These are phyloP conservation scores for Phytopythium oedochilum DNA, from an alignment of 352 stramenopile species.

Conservation along the genomic window DNA sequence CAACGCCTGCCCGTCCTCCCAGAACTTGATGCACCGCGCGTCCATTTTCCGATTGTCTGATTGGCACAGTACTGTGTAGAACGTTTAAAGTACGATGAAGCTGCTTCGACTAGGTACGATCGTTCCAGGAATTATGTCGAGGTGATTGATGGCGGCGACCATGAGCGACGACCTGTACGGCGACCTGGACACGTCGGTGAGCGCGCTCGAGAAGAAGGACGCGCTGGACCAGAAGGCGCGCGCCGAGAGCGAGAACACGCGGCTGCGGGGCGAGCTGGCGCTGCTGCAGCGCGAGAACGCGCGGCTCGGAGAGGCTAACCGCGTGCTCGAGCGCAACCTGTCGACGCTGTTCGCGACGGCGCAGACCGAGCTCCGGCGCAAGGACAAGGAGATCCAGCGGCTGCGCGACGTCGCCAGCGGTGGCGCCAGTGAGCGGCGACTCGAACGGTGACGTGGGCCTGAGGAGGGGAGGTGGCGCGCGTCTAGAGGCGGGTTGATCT, in stretches of 20 bases:
- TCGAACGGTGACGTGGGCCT: constrained; percentile 1
- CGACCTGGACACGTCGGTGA: constrained; percentile 77
- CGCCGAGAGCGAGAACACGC: constrained; percentile 46
- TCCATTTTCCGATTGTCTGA: too few species aligned
- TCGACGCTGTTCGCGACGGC: constrained; percentile 71
- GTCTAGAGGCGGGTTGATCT: too few species aligned
- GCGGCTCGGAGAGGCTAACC: constrained; percentile 48
- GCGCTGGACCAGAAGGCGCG: constrained; percentile 45
- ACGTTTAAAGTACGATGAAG: constrained; percentile 8
- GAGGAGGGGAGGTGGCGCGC: too few species aligned
- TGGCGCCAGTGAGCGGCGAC: neutral
- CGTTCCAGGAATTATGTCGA: too few species aligned
- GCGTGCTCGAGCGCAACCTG: constrained; percentile 65
- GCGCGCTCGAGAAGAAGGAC: constrained; percentile 62
- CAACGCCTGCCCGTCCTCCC: constrained; percentile 64
- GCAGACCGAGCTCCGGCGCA: constrained; percentile 70
- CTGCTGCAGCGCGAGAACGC: constrained; percentile 61
- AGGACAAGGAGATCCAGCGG: constrained; percentile 72
- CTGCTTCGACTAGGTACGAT: neutral
- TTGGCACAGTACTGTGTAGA: too few species aligned
- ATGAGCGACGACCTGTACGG: constrained; percentile 64
- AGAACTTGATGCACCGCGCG: constrained; percentile 69
- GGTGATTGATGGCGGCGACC: too few species aligned
- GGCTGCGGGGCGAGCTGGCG: constrained; percentile 49
- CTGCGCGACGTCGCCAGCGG: constrained; percentile 47